A percentile compares a stretch with the other conserved stretches of the same genome.
Conservation (phyloP, 2,329 filamentous ascomycete species). For the Pezicula neosporulosa region DNA sequence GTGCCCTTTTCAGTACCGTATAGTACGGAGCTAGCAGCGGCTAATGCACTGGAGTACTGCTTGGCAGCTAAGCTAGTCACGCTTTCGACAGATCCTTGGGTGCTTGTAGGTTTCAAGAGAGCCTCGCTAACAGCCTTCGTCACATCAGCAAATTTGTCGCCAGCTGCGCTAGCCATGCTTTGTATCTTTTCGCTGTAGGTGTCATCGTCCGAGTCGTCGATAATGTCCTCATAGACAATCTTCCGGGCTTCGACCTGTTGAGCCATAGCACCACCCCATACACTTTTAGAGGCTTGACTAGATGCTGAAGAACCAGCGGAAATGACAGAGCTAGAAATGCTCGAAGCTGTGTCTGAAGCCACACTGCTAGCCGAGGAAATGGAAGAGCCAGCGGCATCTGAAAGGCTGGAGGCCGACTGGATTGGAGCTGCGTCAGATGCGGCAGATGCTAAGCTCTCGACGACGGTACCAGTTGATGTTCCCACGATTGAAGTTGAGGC, state of each 20-base stretch:
- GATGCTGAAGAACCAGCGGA: slow-evolving; percentile 21
- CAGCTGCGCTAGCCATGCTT: slow-evolving; percentile 46
- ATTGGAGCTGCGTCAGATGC: slow-evolving; percentile 20
- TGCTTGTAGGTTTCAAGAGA: slow-evolving; percentile 38
- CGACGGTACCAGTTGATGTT: slow-evolving; percentile 16
- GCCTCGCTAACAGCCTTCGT: slow-evolving; percentile 55
- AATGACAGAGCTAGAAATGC: slow-evolving; percentile 20
- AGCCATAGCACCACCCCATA: slow-evolving; percentile 39
- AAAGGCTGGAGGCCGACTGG: slow-evolving; percentile 7
- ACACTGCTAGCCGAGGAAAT: slow-evolving; percentile 24
- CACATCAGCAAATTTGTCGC: slow-evolving; percentile 48
- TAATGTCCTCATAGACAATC: slow-evolving; percentile 41
- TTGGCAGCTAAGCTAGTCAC: slow-evolving; percentile 50
- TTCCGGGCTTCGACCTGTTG: slow-evolving; percentile 44
- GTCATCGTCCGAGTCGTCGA: slow-evolving; percentile 41
- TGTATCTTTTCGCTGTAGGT: slow-evolving; percentile 48
- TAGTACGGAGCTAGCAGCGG: slow-evolving; percentile 52
- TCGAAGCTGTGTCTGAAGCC: slow-evolving; percentile 25
- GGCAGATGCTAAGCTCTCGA: slow-evolving; percentile 21
- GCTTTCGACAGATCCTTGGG: slow-evolving; percentile 42
- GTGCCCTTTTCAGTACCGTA: slow-evolving; percentile 44
- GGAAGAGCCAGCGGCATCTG: slow-evolving; percentile 16
- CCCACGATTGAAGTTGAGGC: slow-evolving; percentile 21
- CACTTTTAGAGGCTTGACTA: slow-evolving; percentile 39
- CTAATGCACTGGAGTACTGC: slow-evolving; percentile 52